phyloP scores from a whole-genome alignment of 2,329 filamentous ascomycete species.

The Dactylella cylindrospora region DNA sequence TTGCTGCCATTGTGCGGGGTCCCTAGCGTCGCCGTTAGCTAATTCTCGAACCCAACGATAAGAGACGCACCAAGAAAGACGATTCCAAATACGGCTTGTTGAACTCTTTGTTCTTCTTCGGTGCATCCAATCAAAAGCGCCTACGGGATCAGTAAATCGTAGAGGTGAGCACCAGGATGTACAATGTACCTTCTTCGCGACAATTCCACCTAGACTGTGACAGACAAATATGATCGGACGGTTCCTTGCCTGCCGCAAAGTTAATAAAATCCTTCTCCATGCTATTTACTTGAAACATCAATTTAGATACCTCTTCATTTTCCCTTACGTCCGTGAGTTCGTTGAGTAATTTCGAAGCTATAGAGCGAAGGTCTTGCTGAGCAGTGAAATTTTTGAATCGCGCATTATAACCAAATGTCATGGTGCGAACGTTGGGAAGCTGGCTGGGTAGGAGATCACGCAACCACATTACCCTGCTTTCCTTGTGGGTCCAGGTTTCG shows the following conservation, averaged over 20 bases:
- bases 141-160: too few species aligned
- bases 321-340: neutral
- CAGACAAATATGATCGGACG: too few species aligned
- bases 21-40: too few species aligned
- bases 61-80: conserved; percentile 13
- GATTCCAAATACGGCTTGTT: conserved; percentile 11
- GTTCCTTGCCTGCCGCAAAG: too few species aligned
- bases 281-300: neutral
- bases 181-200: too few species aligned
- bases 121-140: too few species aligned
- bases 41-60: too few species aligned
- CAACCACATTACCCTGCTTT: conserved; percentile 45
- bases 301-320: conserved; percentile 2
- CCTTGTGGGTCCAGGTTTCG: conserved; percentile 47
- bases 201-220: too few species aligned
- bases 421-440: conserved; percentile 26
- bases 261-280: neutral
- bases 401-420: conserved; percentile 45
- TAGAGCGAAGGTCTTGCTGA: conserved; percentile 1
- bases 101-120: neutral
- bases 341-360: neutral
- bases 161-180: too few species aligned
- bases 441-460: conserved; percentile 45
- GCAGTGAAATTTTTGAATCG: conserved; percentile 8
- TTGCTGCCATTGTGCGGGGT: too few species aligned